A percentile compares a stretch with the other conserved stretches of the same genome.
Conservation (phyloP, 208 protist genomes). For the Acanthamoeba castellanii region DNA sequence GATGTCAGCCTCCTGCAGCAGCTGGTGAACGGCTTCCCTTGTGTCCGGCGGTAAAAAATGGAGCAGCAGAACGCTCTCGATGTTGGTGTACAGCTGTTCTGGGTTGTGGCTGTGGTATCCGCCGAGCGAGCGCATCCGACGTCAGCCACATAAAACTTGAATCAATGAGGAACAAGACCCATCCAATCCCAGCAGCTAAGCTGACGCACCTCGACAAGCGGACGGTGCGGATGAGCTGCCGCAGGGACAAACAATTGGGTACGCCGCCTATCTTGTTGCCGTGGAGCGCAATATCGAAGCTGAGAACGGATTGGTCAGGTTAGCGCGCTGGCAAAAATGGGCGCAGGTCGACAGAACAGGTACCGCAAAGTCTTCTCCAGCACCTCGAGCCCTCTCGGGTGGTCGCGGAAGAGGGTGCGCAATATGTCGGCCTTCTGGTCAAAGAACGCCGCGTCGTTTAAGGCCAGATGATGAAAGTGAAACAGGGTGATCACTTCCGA, state of each 20-base stretch:
- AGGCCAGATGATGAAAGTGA: conserved; percentile 90
- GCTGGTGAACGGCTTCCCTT: conserved; percentile 43
- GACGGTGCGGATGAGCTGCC: conserved; percentile 82
- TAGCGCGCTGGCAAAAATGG: background rate
- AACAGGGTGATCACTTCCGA: conserved; percentile 94
- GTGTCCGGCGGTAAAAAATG: conserved; percentile 57
- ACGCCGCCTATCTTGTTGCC: conserved; percentile 52
- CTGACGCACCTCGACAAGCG: conserved; percentile 48
- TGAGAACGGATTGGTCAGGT: background rate
- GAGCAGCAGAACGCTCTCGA: conserved; percentile 62
- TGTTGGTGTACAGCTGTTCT: conserved; percentile 17
- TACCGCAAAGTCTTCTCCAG: conserved; percentile 81
- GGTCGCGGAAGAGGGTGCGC: background rate
- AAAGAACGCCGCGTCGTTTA: conserved; percentile 74
- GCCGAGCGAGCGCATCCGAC: too few species aligned
- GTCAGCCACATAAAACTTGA: background rate
- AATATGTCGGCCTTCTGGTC: conserved; percentile 67
- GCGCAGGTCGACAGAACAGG: background rate
- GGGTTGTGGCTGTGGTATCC: background rate
- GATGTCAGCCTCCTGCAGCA: conserved; percentile 52
- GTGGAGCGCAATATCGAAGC: conserved; percentile 44
- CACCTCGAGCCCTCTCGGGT: background rate
- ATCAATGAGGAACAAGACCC: background rate
- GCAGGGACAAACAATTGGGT: conserved; percentile 83
- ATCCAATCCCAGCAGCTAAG: background rate